Evolutionary conservation across 768 basidiomycete species (phyloP).

Genomic region (Solioccasus polychromus): DNA sequence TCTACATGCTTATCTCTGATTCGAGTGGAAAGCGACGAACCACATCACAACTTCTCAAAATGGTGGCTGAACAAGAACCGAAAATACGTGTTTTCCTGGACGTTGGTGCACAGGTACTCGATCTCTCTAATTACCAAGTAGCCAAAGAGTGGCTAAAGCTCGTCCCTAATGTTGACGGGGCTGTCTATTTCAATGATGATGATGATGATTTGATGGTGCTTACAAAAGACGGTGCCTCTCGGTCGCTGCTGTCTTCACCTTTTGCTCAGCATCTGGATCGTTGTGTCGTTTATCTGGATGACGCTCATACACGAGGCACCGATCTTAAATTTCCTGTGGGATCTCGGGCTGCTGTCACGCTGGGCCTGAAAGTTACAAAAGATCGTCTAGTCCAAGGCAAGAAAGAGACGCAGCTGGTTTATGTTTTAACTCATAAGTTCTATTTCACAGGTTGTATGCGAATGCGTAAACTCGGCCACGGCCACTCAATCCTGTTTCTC

Average conservation of each 20-base stretch:
- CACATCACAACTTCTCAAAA: conserved; percentile 24
- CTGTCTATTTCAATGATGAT: not conserved
- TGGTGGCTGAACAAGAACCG: conserved; percentile 14
- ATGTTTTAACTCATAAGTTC: not conserved
- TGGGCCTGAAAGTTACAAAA: conserved; percentile 42
- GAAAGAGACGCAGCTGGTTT: conserved; percentile 25
- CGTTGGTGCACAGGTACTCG: not conserved
- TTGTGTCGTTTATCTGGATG: conserved; percentile 49
- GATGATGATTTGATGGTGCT: conserved; percentile 26
- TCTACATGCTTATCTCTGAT: conserved; percentile 21
- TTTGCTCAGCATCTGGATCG: conserved; percentile 37
- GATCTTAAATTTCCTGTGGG: conserved; percentile 45
- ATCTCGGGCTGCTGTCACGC: conserved; percentile 32
- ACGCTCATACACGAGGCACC: conserved; percentile 45
- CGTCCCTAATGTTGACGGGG: conserved; percentile 4
- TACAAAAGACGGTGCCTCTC: conserved; percentile 33
- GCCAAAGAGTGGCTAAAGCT: conserved; percentile 19
- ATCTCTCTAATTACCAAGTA: conserved; percentile 13
- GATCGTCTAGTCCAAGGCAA: conserved; percentile 48
- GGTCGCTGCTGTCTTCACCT: conserved; percentile 39
- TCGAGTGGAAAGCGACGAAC: conserved; percentile 24
- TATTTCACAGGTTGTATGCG: not conserved
- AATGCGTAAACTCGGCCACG: conserved; percentile 44
- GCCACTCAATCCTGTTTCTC: conserved; percentile 44
- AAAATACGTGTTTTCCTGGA: not conserved